Conservation (phyloP, 2,329 filamentous ascomycete species). For the Scopulariopsis brevicaulis region DNA sequence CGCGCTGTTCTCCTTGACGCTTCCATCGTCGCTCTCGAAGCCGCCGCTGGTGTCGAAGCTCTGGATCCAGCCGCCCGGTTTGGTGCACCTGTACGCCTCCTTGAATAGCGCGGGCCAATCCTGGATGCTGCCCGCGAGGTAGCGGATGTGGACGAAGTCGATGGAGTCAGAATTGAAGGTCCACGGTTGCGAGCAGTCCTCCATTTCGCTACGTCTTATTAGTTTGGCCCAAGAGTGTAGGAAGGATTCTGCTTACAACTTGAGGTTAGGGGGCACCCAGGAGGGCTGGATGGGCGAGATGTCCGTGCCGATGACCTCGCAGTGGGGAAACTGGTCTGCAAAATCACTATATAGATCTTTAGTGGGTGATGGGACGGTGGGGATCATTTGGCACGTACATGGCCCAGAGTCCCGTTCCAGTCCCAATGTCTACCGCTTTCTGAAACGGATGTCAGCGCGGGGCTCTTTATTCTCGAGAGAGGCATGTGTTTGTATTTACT, state of each 20-base stretch:
- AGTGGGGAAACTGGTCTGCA: conserved; percentile 29
- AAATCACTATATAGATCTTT: conserved; percentile 19
- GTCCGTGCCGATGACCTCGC: conserved; percentile 36
- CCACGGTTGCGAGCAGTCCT: conserved; percentile 27
- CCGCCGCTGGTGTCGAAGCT: conserved; percentile 24
- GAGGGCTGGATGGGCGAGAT: conserved; percentile 44
- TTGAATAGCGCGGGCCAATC: conserved; percentile 44
- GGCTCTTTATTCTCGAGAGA: neutral
- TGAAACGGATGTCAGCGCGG: neutral
- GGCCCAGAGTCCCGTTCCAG: conserved; percentile 44
- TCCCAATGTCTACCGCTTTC: conserved; percentile 34
- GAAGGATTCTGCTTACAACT: conserved; percentile 28
- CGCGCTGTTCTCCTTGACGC: conserved; percentile 14
- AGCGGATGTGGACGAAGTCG: conserved; percentile 47
- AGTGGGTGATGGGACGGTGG: neutral
- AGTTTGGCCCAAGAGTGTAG: conserved; percentile 13
- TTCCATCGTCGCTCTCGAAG: conserved; percentile 16
- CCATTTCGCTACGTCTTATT: conserved; percentile 36
- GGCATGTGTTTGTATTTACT: conserved; percentile 1
- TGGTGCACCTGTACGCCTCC: conserved; percentile 36
- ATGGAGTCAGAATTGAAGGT: conserved; percentile 28
- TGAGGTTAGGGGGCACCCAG: conserved; percentile 30
- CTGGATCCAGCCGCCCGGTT: conserved; percentile 21
- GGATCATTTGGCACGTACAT: conserved; percentile 21
- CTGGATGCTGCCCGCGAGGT: conserved; percentile 44